Conservation (phyloP, 768 basidiomycete genomes). For the Lyophyllum shimeji region DNA sequence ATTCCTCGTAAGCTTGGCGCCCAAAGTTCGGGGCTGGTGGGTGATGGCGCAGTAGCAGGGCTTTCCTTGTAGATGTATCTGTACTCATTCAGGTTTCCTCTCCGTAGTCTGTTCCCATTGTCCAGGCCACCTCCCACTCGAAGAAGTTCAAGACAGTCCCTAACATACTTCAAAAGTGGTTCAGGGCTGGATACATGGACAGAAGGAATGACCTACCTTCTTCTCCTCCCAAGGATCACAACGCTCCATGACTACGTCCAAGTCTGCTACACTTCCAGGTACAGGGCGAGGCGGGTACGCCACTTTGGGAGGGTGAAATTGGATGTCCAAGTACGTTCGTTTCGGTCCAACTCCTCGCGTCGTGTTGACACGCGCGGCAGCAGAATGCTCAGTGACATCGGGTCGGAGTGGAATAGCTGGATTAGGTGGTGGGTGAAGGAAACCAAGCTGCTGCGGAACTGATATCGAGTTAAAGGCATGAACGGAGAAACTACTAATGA, state of each 20-base stretch:
- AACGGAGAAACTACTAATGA: not conserved
- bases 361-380: conserved; percentile 33
- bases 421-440: conserved; percentile 57
- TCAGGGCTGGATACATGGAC: conserved; percentile 6
- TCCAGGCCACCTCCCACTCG: conserved; percentile 87
- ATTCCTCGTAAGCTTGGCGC: conserved; percentile 19
- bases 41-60: conserved; percentile 33
- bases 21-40: conserved; percentile 35
- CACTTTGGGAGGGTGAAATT: conserved; percentile 55
- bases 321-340: conserved; percentile 74
- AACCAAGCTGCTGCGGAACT: conserved; percentile 72
- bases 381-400: conserved; percentile 34
- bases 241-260: conserved; percentile 87
- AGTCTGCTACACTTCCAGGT: conserved; percentile 79
- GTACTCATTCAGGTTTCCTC: conserved; percentile 80
- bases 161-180: conserved; percentile 65
- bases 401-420: conserved; percentile 68
- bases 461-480: conserved; percentile 9
- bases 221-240: conserved; percentile 81
- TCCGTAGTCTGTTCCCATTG: conserved; percentile 69
- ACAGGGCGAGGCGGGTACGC: conserved; percentile 87
- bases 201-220: conserved; percentile 47
- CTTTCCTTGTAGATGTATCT: conserved; percentile 83
- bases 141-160: conserved; percentile 92
- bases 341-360: conserved; percentile 74